Conservation (phyloP, 768 basidiomycete species). For the Cystofilobasidium macerans region DNA sequence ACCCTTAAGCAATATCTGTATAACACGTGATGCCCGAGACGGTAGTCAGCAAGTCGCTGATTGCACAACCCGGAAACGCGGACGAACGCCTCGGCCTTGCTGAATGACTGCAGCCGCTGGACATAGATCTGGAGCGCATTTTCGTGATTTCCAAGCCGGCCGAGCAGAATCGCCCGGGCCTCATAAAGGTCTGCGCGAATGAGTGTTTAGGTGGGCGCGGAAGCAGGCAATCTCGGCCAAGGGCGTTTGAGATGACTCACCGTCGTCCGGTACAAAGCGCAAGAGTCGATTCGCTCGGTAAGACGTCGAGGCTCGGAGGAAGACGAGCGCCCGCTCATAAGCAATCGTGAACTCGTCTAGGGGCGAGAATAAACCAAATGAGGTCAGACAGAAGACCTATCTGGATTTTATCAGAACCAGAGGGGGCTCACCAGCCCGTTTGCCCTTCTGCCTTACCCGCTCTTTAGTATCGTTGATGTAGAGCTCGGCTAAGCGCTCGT, state of each 20-base stretch:
- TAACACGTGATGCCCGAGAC: neutral
- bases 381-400: constrained; percentile 36
- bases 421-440: constrained; percentile 49
- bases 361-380: constrained; percentile 38
- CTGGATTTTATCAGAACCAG: constrained; percentile 58
- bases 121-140: constrained; percentile 92
- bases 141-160: constrained; percentile 79
- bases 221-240: neutral
- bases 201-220: neutral
- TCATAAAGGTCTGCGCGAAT: constrained; percentile 61
- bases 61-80: constrained; percentile 1
- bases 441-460: constrained; percentile 41
- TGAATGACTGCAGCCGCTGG: constrained; percentile 67
- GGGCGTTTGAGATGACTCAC: too few species aligned
- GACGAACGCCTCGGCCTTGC: constrained; percentile 77
- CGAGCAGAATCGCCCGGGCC: constrained; percentile 81
- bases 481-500: constrained; percentile 78
- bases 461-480: constrained; percentile 58
- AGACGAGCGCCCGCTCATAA: constrained; percentile 57
- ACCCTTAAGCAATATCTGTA: constrained; percentile 78
- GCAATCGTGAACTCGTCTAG: constrained; percentile 57
- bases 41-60: neutral
- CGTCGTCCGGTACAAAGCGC: constrained; percentile 66
- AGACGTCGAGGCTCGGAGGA: constrained; percentile 57
- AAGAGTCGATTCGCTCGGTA: constrained; percentile 73